Percentiles rank a stretch among this genome's conserved stretches.
Conservation (phyloP, 768 basidiomycete species). For the Amanita polypyramis region DNA sequence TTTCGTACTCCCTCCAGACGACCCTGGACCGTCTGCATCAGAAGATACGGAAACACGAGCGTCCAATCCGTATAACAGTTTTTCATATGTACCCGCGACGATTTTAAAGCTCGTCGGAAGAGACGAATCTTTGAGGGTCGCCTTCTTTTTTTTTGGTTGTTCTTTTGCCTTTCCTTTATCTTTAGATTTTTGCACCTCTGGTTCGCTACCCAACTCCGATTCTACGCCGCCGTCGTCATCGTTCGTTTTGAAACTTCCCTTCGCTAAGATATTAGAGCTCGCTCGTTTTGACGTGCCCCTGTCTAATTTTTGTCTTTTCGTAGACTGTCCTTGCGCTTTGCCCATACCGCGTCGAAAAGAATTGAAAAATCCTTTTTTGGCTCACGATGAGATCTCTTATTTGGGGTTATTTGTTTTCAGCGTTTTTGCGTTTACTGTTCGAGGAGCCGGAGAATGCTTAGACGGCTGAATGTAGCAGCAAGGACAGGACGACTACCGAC, state of each 20-base stretch:
- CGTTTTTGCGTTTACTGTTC: neutral
- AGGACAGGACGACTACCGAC: neutral
- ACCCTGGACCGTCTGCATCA: neutral
- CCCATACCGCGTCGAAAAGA: neutral
- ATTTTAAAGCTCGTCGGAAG: conserved; percentile 69
- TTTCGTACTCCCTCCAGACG: neutral
- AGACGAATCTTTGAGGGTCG: neutral
- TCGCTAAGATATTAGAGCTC: neutral
- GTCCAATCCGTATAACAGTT: conserved; percentile 84
- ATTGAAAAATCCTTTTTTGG: neutral
- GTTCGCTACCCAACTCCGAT: conserved; percentile 14
- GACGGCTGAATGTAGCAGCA: neutral
- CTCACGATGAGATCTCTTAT: neutral
- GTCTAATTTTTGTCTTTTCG: conserved; percentile 1
- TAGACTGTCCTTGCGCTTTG: neutral
- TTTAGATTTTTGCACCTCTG: too few relatives aligned
- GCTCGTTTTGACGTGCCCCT: neutral
- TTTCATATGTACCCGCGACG: conserved; percentile 93
- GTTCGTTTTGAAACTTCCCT: conserved; percentile 11
- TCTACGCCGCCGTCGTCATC: conserved; percentile 3
- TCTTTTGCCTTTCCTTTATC: conserved; percentile 15
- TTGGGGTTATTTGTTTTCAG: conserved; percentile 1
- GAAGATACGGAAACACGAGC: conserved; percentile 33
- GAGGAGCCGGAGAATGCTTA: conserved; percentile 3
- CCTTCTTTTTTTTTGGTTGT: neutral